Evolutionary conservation across 2,329 filamentous ascomycete species (phyloP).

Genomic region (Sporothrix pseudoabietina): DNA sequence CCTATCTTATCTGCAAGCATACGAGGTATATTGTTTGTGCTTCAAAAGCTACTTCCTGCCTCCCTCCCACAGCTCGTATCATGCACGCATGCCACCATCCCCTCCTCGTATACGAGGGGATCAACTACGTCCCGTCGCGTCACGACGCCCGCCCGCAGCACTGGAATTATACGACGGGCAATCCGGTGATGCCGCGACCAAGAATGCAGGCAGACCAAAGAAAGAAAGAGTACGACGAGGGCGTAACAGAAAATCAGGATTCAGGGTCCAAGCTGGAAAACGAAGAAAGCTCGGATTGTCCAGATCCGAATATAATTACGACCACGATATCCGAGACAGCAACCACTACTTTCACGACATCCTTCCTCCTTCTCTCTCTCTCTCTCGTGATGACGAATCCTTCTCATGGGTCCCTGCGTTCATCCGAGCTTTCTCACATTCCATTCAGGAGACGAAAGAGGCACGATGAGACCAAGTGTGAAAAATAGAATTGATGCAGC

Average conservation of each 20-base stretch:
- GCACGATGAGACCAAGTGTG: background rate
- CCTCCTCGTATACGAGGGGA: conserved; percentile 19
- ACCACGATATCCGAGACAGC: conserved; percentile 1
- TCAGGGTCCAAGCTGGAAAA: background rate
- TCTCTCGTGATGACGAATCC: conserved; percentile 14
- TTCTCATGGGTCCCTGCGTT: background rate
- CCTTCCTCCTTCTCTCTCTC: background rate
- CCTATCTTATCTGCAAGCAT: background rate
- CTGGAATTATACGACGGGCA: conserved; percentile 12
- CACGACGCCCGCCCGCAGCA: conserved; percentile 5
- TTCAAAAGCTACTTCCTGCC: background rate
- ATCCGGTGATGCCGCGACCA: background rate
- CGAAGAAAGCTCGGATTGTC: background rate
- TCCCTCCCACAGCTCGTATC: conserved; percentile 17
- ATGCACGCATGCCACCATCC: conserved; percentile 11
- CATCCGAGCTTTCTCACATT: conserved; percentile 13
- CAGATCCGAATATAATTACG: conserved; percentile 6
- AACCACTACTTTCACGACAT: background rate
- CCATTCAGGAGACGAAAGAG: background rate
- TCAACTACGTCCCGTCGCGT: background rate
- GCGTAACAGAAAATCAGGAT: background rate
- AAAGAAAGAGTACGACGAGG: background rate
- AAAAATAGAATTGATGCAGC: background rate
- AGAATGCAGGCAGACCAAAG: background rate
- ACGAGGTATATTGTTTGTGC: background rate